Evolutionary conservation across 176 grass and related monocot species (phyloP).

Genomic region (Elymus sibiricus): DNA sequence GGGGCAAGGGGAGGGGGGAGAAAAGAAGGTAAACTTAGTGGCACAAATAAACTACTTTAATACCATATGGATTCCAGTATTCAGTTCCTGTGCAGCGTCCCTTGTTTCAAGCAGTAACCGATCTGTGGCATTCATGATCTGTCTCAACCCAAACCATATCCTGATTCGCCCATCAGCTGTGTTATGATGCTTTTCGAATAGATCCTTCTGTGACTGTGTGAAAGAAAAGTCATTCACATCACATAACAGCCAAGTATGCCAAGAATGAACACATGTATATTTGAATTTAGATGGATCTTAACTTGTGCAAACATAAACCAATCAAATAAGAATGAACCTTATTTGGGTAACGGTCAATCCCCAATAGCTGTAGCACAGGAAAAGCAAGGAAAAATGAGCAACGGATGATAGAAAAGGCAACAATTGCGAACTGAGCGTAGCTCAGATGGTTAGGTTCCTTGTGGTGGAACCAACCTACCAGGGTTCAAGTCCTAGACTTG

Average conservation of each 20-base stretch:
- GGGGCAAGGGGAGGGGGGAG: neutral
- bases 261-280: neutral
- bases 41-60: constrained; percentile 10
- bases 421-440: too few relatives aligned
- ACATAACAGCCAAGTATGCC: neutral
- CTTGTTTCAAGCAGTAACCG: constrained; percentile 79
- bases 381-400: neutral
- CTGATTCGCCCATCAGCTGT: constrained; percentile 84
- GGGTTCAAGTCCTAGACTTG: too few relatives aligned
- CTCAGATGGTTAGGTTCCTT: too few relatives aligned
- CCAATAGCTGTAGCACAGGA: neutral
- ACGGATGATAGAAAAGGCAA: neutral
- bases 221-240: constrained; percentile 12
- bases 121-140: constrained; percentile 94
- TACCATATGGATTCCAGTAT: constrained; percentile 99
- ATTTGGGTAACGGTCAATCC: neutral
- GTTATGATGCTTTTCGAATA: constrained; percentile 78
- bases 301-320: neutral
- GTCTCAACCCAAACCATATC: constrained; percentile 96
- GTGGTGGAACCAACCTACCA: too few relatives aligned
- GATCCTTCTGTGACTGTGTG: constrained; percentile 73
- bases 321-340: constrained; percentile 16
- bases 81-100: constrained; percentile 69
- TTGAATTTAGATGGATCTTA: neutral
- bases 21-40: constrained; percentile 1